phyloP scores from a whole-genome alignment of 164 flowering plant species.

The Berberis thunbergii region DNA sequence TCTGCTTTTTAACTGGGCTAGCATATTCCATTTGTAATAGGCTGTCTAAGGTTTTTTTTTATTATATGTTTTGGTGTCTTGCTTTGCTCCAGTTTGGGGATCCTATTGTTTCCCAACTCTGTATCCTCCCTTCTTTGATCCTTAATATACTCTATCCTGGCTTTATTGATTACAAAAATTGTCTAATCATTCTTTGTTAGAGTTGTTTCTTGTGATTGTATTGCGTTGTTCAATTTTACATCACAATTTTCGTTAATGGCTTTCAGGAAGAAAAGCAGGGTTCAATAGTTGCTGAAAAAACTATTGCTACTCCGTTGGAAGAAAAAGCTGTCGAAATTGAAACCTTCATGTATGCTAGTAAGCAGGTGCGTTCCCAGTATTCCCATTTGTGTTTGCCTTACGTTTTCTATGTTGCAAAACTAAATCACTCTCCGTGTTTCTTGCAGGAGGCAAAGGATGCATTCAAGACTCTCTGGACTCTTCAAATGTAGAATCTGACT shows the following conservation, averaged over 20 bases:
- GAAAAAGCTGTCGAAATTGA: constrained; percentile 74
- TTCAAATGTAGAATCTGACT: constrained; percentile 85
- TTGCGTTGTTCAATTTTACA: neutral
- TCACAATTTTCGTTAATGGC: neutral
- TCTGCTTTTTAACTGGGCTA: too few relatives aligned
- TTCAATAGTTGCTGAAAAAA: constrained; percentile 59
- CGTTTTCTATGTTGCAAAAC: neutral
- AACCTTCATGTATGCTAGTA: constrained; percentile 64
- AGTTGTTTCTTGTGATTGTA: too few relatives aligned
- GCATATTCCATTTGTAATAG: too few relatives aligned
- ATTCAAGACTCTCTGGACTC: constrained; percentile 88
- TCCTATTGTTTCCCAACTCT: too few relatives aligned
- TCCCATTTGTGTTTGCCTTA: neutral
- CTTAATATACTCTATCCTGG: too few relatives aligned
- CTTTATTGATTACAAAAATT: too few relatives aligned
- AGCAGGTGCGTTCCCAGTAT: constrained; percentile 42
- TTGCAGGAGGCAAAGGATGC: constrained; percentile 91
- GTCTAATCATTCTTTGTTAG: too few relatives aligned
- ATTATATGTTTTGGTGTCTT: too few relatives aligned
- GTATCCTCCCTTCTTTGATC: too few relatives aligned
- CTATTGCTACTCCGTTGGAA: constrained; percentile 47
- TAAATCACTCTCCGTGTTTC: neutral
- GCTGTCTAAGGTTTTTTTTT: too few relatives aligned
- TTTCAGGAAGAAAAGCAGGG: constrained; percentile 68
- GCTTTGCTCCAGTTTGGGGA: too few relatives aligned